These are phyloP conservation scores for Zasmidium cellare DNA, from an alignment of 2,329 filamentous ascomycete genomes.

Conservation along the genomic window DNA sequence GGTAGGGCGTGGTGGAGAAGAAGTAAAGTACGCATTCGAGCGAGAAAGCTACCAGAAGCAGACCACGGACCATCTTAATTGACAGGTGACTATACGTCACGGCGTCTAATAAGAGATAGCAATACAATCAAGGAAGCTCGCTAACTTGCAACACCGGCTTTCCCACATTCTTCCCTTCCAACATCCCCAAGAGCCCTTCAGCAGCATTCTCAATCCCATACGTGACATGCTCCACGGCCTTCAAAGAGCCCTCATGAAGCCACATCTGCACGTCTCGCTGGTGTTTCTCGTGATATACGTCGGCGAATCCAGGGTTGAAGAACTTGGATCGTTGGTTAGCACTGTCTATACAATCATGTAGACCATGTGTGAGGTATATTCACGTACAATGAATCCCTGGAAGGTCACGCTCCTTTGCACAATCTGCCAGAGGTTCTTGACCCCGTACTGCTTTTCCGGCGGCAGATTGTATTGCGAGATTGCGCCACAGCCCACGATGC, in stretches of 20 bases:
- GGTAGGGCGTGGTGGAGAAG: no score
- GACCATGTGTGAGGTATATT: no score
- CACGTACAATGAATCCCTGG: slow-evolving; percentile 62
- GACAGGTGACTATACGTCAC: no score
- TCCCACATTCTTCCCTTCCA: slow-evolving; percentile 79
- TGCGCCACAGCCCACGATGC: slow-evolving; percentile 66
- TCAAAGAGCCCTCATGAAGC: slow-evolving; percentile 73
- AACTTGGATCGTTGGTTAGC: slow-evolving; percentile 78
- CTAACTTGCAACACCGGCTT: slow-evolving; percentile 75
- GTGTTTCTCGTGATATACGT: slow-evolving; percentile 67
- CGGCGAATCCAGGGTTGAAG: slow-evolving; percentile 61
- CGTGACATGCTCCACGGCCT: slow-evolving; percentile 67
- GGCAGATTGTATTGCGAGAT: slow-evolving; percentile 74
- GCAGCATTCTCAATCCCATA: slow-evolving; percentile 75
- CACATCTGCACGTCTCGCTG: slow-evolving; percentile 74
- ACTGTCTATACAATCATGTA: slow-evolving; percentile 69
- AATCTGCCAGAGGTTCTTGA: no score
- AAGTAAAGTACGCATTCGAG: no score
- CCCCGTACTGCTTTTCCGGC: slow-evolving; percentile 42
- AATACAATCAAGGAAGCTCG: background rate
- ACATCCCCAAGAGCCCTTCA: slow-evolving; percentile 72
- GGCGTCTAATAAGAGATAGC: no score
- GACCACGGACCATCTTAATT: no score
- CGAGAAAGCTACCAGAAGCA: no score
- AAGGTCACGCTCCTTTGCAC: no score